Evolutionary conservation across 331 rosid species (phyloP), one percentile per base, ranked within the genome.

Genomic region (Rosa hybrid): DNA sequence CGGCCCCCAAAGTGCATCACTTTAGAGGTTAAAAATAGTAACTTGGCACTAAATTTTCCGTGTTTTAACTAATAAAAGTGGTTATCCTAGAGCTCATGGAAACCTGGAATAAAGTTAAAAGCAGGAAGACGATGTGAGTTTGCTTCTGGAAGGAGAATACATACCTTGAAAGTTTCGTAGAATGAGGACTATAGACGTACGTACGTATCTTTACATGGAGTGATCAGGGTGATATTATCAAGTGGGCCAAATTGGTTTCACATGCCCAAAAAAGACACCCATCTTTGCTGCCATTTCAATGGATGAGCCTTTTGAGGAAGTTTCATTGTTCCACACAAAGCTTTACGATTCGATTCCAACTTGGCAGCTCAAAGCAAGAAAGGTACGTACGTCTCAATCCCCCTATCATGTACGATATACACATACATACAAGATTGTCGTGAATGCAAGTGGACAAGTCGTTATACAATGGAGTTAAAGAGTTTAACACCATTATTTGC

Each of bases 221-320:
- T 34, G 39, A n/a, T 16, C 12, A 44, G 44, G 71, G 62, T 46
- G 48, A 46, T 76, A 49, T 44, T 16, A 75, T 48, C 73, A 20
- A 77, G 73, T 30, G 80, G 23, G 50, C 63, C 73, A 77, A 7
- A 7, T 71, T 62, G 77, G 42, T 42, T 77, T 74, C 80, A 74
- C 80, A 81, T 75, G 83, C 63, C 83, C 81, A 78, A 50, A 73
- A 74, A 68, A 73, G 78, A 69, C 34, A 49, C 48, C 50, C 0
- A 8, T 57, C 68, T 67, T 67, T 73, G 72, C 68, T 64, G 44
- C 41, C 38, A 41, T 71, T 65, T 4, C 70, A 64, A 13, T 13
- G n/a, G 76, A 59, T 77, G 80, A 84, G 76, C 86, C 78, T 67
- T 80, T 73, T 68, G 49, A 72, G 81, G 87, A 87, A 87, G 78